Evolutionary conservation across 192 early-diverging fungal genomes (phyloP).

Genomic region (Backusella parvicylindrica): DNA sequence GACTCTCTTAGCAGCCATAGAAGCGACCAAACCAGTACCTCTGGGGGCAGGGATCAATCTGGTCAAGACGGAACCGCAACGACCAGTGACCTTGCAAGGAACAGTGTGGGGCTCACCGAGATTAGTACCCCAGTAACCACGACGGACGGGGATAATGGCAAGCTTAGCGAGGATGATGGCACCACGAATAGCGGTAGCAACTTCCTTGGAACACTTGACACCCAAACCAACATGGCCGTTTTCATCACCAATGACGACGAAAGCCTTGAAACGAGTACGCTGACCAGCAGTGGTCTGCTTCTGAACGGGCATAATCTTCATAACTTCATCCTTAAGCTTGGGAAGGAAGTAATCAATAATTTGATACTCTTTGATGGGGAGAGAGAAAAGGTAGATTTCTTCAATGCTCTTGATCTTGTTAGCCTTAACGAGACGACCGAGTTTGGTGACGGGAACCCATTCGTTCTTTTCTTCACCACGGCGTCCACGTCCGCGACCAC

Average conservation of each 20-base stretch:
- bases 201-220: conserved; percentile 99
- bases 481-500: conserved; percentile 30
- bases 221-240: conserved; percentile 98
- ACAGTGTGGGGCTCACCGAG: conserved; percentile 98
- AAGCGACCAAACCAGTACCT: no score
- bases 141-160: conserved; percentile 97
- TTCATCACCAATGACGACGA: conserved; percentile 96
- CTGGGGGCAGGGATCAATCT: no score
- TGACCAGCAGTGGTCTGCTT: conserved; percentile 99
- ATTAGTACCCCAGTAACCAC: conserved; percentile 96
- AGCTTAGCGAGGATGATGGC: no score
- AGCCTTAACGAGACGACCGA: no score
- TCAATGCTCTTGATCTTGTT: conserved; percentile 95
- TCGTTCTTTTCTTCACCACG: conserved; percentile 35
- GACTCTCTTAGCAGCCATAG: no score
- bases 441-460: no score
- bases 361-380: conserved; percentile 99
- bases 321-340: conserved; percentile 99
- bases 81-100: no score
- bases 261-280: conserved; percentile 99
- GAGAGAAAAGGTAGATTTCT: conserved; percentile 97
- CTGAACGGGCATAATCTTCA: conserved; percentile 99
- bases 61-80: no score
- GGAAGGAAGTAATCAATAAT: conserved; percentile 94
- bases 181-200: conserved; percentile 96